These are phyloP conservation scores for Auricularia cornea DNA, from an alignment of 768 basidiomycete genomes.

Conservation along the genomic window DNA sequence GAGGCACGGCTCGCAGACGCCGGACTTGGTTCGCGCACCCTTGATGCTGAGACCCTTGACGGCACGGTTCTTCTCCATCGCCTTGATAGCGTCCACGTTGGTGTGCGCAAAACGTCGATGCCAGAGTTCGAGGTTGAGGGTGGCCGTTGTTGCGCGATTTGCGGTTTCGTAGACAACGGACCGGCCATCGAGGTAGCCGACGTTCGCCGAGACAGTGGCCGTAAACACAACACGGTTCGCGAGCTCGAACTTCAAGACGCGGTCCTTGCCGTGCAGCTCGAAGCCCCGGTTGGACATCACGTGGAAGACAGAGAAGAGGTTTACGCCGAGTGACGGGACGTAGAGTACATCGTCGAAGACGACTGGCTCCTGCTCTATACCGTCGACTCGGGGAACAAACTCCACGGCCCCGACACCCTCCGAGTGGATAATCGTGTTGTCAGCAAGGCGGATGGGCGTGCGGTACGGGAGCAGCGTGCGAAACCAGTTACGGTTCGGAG, in stretches of 20 bases:
- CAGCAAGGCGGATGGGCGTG: conserved; percentile 19
- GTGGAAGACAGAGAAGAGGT: conserved; percentile 11
- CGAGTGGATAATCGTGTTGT: conserved; percentile 16
- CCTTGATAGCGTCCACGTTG: conserved; percentile 10
- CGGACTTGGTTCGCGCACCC: conserved; percentile 10
- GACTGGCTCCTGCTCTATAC: background rate
- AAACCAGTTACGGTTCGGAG: conserved; percentile 24
- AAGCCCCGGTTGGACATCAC: conserved; percentile 10
- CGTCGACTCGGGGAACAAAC: conserved; percentile 13
- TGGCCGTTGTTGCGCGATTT: background rate
- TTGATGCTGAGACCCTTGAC: conserved; percentile 19
- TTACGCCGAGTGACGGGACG: conserved; percentile 13
- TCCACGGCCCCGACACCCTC: conserved; percentile 20
- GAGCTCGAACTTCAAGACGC: background rate
- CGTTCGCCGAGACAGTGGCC: conserved; percentile 10
- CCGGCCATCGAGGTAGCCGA: background rate
- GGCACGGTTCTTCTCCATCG: conserved; percentile 13
- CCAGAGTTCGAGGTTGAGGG: conserved; percentile 14
- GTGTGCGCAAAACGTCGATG: conserved; percentile 22
- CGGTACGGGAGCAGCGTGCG: conserved; percentile 10
- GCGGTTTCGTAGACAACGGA: background rate
- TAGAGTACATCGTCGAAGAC: conserved; percentile 6
- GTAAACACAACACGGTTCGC: conserved; percentile 7
- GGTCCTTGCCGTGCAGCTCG: conserved; percentile 2
- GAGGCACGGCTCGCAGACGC: conserved; percentile 27